Evolutionary conservation across 2,329 filamentous ascomycete species (phyloP), one percentile per base, ranked within the genome.

Genomic region (Tolypocladium tropicale): DNA sequence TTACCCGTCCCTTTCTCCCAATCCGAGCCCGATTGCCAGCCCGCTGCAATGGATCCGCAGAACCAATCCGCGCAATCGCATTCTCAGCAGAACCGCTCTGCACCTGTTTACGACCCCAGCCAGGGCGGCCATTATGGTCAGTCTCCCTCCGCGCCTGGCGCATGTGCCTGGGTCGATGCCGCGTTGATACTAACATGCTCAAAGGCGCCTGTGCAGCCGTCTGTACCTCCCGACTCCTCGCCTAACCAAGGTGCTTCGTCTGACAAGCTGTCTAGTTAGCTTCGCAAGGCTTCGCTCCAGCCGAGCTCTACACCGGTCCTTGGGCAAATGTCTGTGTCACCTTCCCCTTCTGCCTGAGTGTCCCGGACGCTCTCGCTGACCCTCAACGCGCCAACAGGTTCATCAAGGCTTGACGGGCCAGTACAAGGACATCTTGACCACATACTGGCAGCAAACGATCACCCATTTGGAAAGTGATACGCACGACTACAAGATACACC

Each of bases 381-480:
- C 14, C 21, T 6, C 34, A 28, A 4, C 23, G 6, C n/a, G n/a
- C 56, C 23, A 55, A 53, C 66, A 95, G 90, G 90, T 97, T 62
- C 95, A 95, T 68, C 94, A 99, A 81, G 94, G 94, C 53, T 81
- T 99, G 52, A 89, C 86, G 57, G 92, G 91, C 59, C 88, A 88
- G 60, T 96, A 96, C 72, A 93, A 95, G 70, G 94, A 99, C 71
- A 96, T 97, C 67, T 79, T 99, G 65, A 96, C 95, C 48, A 96
- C 93, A 6, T 99, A 99, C 76, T 99, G 94, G 94, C 94, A 99
- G 73, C 93, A 99, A 68, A 94, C 92, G 60, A 96, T 99, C 75
- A 93, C 88, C 63, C 91, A 95, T 70, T 84, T 99, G 57, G 94
- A 99, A 75, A 90, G 83, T 58, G 94, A 97, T 66, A 90, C 88